phyloP scores from a whole-genome alignment of 2,329 filamentous ascomycete genomes.

The Zasmidium cellare region DNA sequence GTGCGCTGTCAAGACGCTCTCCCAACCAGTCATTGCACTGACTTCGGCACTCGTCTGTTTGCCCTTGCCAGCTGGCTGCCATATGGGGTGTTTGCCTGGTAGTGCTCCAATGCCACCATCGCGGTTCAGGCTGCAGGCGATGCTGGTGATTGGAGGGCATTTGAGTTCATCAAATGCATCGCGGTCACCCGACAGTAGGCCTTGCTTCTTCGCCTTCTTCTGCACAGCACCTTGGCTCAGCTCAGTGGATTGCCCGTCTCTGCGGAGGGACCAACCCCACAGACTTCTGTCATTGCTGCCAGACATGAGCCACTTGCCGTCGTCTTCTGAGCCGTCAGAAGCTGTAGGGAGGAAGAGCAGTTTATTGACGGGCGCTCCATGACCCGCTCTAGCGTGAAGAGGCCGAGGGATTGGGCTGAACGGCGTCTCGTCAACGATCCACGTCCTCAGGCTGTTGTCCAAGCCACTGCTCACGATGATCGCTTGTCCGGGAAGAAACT shows the following conservation, averaged over 20 bases:
- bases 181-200: constrained; percentile 55
- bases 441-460: constrained; percentile 92
- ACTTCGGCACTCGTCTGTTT: constrained; percentile 70
- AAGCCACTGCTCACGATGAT: constrained; percentile 86
- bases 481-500: constrained; percentile 86
- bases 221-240: constrained; percentile 87
- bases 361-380: constrained; percentile 80
- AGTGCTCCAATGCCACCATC: constrained; percentile 91
- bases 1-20: constrained; percentile 93
- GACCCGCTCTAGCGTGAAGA: constrained; percentile 82
- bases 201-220: constrained; percentile 84
- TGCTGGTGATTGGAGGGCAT: constrained; percentile 85
- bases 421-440: constrained; percentile 92
- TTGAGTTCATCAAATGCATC: constrained; percentile 65
- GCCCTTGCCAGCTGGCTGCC: constrained; percentile 67
- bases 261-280: constrained; percentile 94
- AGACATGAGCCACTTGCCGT: constrained; percentile 92
- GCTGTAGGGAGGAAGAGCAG: constrained; percentile 83
- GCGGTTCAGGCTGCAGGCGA: constrained; percentile 87
- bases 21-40: constrained; percentile 85
- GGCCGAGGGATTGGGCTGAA: constrained; percentile 85
- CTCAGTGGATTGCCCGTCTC: constrained; percentile 91
- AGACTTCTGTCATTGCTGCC: constrained; percentile 86
- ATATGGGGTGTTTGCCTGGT: constrained; percentile 74
- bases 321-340: constrained; percentile 83